Evolutionary conservation across 1,284 basidiomycete species (phyloP).

Genomic region (Irpex lacteus): DNA sequence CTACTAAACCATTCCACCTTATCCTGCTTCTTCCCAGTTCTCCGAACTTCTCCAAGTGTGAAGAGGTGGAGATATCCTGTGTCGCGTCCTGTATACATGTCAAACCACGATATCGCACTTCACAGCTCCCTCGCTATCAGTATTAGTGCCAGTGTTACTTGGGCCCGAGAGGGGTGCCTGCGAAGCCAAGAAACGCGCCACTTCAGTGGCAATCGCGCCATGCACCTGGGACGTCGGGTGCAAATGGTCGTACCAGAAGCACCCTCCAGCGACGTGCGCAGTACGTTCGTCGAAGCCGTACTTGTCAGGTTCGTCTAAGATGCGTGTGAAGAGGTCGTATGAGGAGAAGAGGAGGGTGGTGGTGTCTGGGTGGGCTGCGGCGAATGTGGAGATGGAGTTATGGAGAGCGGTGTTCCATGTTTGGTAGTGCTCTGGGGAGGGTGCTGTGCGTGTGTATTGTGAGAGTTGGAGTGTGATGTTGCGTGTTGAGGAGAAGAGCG

Average conservation of each 20-base stretch:
- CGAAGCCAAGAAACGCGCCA: constrained; percentile 21
- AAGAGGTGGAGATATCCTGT: neutral
- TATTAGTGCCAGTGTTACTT: too few species aligned
- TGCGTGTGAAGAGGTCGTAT: constrained; percentile 40
- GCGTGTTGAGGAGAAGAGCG: neutral
- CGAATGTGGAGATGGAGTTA: constrained; percentile 33
- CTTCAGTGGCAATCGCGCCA: constrained; percentile 24
- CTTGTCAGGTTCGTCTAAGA: constrained; percentile 42
- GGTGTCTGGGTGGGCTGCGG: constrained; percentile 36
- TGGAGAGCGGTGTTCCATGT: constrained; percentile 45
- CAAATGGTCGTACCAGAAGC: constrained; percentile 48
- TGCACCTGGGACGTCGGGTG: constrained; percentile 30
- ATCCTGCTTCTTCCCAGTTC: neutral
- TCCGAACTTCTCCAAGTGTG: neutral
- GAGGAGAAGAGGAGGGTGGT: constrained; percentile 51
- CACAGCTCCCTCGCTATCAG: neutral
- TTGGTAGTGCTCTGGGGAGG: constrained; percentile 4
- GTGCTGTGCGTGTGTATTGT: neutral
- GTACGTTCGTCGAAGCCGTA: constrained; percentile 41
- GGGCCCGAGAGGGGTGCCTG: constrained; percentile 3
- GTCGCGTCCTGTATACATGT: neutral
- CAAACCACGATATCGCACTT: neutral
- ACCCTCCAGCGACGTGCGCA: constrained; percentile 28
- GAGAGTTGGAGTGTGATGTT: neutral
- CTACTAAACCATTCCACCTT: neutral